Percentiles rank a stretch among this genome's conserved stretches.
Conservation (phyloP, 1,139 yeast genomes). For the Yamadazyma kanchanaburiensis region DNA sequence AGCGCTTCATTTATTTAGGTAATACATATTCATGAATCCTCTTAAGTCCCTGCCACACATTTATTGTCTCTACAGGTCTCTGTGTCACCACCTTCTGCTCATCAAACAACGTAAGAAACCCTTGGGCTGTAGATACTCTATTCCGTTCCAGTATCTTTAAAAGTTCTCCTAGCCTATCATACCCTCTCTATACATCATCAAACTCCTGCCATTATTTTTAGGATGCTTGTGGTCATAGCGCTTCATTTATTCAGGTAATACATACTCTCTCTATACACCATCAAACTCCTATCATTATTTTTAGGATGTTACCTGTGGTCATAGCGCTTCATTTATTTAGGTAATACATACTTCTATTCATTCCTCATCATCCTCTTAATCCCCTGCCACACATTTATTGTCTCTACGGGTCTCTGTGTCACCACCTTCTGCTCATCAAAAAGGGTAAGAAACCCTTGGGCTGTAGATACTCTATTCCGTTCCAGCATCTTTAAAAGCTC, state of each 20-base stretch:
- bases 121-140: constrained; percentile 10
- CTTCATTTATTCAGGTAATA: no score
- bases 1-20: no score
- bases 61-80: constrained; percentile 19
- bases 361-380: constrained; percentile 29
- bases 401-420: constrained; percentile 19
- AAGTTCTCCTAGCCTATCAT: constrained; percentile 7
- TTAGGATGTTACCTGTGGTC: no score
- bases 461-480: constrained; percentile 6
- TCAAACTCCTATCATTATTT: constrained; percentile 50
- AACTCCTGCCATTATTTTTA: no score
- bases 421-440: constrained; percentile 13
- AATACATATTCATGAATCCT: constrained; percentile 20
- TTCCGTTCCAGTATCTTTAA: constrained; percentile 6
- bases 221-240: no score
- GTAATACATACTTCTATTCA: no score
- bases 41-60: constrained; percentile 34
- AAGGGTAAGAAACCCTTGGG: constrained; percentile 13
- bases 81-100: constrained; percentile 13
- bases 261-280: constrained; percentile 16
- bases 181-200: constrained; percentile 16
- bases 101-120: constrained; percentile 13
- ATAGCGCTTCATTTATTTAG: no score
- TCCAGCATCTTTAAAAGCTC: constrained; percentile 7
- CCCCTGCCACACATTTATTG: constrained; percentile 30